A percentile compares a stretch with the other conserved stretches of the same genome.
Conservation (phyloP, 2,329 filamentous ascomycete genomes). For the Trichoderma sp. region DNA sequence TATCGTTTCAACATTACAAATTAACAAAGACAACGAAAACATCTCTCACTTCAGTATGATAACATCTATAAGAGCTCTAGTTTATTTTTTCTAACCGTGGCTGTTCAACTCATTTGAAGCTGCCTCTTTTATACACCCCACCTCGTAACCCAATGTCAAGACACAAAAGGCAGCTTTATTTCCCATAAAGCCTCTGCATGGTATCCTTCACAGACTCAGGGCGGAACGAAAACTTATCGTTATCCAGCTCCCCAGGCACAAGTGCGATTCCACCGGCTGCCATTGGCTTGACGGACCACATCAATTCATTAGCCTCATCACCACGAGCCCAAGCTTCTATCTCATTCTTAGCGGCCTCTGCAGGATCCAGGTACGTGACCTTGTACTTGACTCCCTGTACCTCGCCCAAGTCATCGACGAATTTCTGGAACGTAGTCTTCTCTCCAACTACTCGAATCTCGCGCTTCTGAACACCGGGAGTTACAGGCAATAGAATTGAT, state of each 20-base stretch:
- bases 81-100: neutral
- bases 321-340: neutral
- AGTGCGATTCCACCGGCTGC: constrained; percentile 2
- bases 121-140: neutral
- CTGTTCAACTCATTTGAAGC: neutral
- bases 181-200: neutral
- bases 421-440: neutral
- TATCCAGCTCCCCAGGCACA: constrained; percentile 11
- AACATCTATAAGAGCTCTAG: neutral
- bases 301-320: neutral
- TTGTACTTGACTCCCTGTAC: constrained; percentile 1
- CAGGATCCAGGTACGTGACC: neutral
- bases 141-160: neutral
- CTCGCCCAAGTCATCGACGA: constrained; percentile 3
- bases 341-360: neutral
- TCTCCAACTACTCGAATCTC: constrained; percentile 4
- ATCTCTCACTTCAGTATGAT: too few relatives aligned
- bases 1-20: too few relatives aligned
- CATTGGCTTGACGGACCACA: constrained; percentile 13
- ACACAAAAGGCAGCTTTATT: neutral
- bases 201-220: constrained; percentile 5
- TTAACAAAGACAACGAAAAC: too few relatives aligned
- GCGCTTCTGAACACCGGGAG: neutral
- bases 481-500: neutral
- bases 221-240: constrained; percentile 9